phyloP scores from a whole-genome alignment of 179 eudicot genomes.

The Carnegiea gigantea region DNA sequence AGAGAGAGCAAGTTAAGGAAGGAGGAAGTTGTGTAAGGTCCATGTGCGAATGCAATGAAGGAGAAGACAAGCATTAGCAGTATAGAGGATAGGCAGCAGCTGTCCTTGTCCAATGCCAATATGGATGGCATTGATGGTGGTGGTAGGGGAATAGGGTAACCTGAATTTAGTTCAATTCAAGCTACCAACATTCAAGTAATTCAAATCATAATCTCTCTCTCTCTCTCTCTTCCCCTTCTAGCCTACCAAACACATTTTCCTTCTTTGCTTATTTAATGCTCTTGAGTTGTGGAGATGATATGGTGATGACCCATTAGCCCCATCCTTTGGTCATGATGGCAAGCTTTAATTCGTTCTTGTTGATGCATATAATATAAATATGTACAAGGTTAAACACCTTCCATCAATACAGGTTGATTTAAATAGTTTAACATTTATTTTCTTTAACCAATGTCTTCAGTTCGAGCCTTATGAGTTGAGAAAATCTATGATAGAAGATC shows the following conservation, averaged over 20 bases:
- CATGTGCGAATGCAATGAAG: constrained; percentile 22
- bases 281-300: constrained; percentile 25
- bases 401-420: no score
- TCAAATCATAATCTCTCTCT: constrained; percentile 18
- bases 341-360: background rate
- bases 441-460: no score
- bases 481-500: no score
- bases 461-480: no score
- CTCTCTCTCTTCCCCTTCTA: background rate
- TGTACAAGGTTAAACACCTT: no score
- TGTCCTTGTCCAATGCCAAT: constrained; percentile 32
- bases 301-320: constrained; percentile 16
- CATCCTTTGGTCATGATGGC: background rate
- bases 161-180: constrained; percentile 35
- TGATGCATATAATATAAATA: background rate
- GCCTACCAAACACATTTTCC: constrained; percentile 33
- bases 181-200: constrained; percentile 30
- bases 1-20: background rate
- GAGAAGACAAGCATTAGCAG: constrained; percentile 14
- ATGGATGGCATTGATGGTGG: constrained; percentile 31
- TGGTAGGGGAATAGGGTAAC: constrained; percentile 38
- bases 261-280: constrained; percentile 30
- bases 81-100: constrained; percentile 30
- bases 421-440: no score
- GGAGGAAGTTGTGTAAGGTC: background rate